Base-by-base conservation (phyloP, 73 alveolate genomes). In the Tetrahymena malaccensis region DNA sequence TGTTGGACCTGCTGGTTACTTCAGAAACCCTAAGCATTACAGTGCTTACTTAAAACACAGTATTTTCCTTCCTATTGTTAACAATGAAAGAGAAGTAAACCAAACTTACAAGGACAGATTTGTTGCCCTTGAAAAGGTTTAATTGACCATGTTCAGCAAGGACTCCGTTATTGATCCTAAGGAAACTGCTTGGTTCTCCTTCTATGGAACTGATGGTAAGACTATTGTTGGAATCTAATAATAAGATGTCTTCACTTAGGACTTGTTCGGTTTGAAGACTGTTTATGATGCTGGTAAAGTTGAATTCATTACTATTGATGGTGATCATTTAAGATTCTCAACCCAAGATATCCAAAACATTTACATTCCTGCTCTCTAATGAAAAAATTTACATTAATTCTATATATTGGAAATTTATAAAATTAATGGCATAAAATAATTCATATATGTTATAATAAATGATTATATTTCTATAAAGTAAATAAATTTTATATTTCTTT, bases 1-100 rank as follows among this genome's bases (percentile, higher is more conserved):
- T 37, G 43, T 98, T 27, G 99, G 98, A 0, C 99, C 99, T n/a
- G 98, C 99, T 21, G 99, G 98, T 56, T 98, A 98, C 97, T 98
- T 97, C 96, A 97, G 99, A 97, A 98, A 85, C 55, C 97, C 97
- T 57, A 94, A 85, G 93, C 96, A 97, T 95, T 40, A 94, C 16
- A 94, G 95, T 7, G 94, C 94, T 25, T 98, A 84, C 94, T 31
- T 85, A 10, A 94, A 96, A 35, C 57, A 97, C 58, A 96, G 98
- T 12, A 94, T 83, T 55, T 97, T 98, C 93, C 95, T 98, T 70
- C 97, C 97, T 94, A 43, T 95, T 27, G 96, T 98, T 37, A 96
- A 97, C 89, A 96, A 98, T 35, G 98, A 97, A 94, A 43, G 50
- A 43, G 35, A 93, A 34, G 34, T 70, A 96, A 96, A 97, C 93